Percentiles rank a stretch among this genome's conserved stretches.
phyloP scores from a whole-genome alignment of 1,284 basidiomycete genomes.

The Apiotrichum veenhuisii region DNA sequence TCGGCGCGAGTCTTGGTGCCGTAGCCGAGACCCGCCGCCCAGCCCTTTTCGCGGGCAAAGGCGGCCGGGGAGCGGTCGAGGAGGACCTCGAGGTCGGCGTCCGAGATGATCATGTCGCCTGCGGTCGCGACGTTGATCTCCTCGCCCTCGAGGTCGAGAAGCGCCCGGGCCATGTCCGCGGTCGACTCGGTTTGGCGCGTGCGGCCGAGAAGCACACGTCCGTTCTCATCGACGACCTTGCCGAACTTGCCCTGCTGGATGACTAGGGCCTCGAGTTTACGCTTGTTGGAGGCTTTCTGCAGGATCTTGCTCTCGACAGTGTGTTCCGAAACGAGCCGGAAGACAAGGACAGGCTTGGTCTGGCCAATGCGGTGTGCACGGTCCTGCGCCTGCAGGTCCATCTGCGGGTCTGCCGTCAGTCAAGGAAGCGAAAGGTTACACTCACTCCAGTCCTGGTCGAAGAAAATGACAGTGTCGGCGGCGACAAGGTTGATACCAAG shows the following conservation, averaged over 20 bases:
- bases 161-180: conserved; percentile 73
- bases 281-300: conserved; percentile 79
- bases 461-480: conserved; percentile 92
- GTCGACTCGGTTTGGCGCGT: conserved; percentile 52
- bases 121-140: conserved; percentile 81
- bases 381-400: conserved; percentile 94
- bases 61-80: conserved; percentile 78
- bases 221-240: conserved; percentile 56
- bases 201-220: conserved; percentile 53
- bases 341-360: conserved; percentile 79
- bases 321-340: conserved; percentile 78
- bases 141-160: conserved; percentile 79
- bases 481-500: conserved; percentile 87
- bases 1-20: conserved; percentile 35
- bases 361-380: conserved; percentile 94
- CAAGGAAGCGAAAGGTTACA: conserved; percentile 9
- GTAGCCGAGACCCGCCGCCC: conserved; percentile 54
- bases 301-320: conserved; percentile 91
- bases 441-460: conserved; percentile 89
- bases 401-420: conserved; percentile 70
- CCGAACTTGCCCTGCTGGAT: conserved; percentile 85
- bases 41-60: conserved; percentile 73
- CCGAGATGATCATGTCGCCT: conserved; percentile 72
- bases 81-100: conserved; percentile 71
- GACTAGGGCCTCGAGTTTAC: conserved; percentile 86